Conservation (phyloP, 768 basidiomycete species). For the Lactarius hatsudake region DNA sequence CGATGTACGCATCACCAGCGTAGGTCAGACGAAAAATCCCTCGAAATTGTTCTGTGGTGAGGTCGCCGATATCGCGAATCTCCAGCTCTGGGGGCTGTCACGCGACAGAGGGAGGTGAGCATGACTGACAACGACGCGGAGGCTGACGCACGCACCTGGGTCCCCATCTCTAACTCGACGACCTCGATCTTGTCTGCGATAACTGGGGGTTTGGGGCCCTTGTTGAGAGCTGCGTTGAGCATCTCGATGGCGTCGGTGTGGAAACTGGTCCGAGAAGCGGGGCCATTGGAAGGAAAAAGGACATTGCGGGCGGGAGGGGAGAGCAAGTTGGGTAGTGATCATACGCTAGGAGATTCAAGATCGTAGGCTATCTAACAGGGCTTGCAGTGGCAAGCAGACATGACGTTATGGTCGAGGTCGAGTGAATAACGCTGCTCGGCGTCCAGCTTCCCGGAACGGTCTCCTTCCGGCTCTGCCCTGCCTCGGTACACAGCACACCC, state of each 20-base stretch:
- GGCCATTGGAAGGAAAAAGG: constrained; percentile 95
- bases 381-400: neutral
- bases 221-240: constrained; percentile 95
- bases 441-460: neutral
- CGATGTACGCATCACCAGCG: constrained; percentile 85
- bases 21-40: constrained; percentile 97
- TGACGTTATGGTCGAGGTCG: constrained; percentile 1
- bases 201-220: constrained; percentile 95
- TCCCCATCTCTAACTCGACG: constrained; percentile 98
- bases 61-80: constrained; percentile 95
- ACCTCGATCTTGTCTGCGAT: constrained; percentile 98
- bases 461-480: neutral
- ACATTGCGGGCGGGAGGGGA: constrained; percentile 46
- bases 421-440: neutral
- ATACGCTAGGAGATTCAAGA: neutral
- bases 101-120: constrained; percentile 10
- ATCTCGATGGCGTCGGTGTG: constrained; percentile 95
- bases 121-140: neutral
- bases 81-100: constrained; percentile 91
- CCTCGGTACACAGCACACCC: neutral
- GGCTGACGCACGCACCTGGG: constrained; percentile 59
- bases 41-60: constrained; percentile 92
- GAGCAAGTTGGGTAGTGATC: neutral
- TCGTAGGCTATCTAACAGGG: constrained; percentile 5
- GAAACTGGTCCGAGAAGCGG: constrained; percentile 94